These are phyloP conservation scores for Ceratocystis harringtonii DNA, from an alignment of 2,329 filamentous ascomycete species.

Conservation along the genomic window DNA sequence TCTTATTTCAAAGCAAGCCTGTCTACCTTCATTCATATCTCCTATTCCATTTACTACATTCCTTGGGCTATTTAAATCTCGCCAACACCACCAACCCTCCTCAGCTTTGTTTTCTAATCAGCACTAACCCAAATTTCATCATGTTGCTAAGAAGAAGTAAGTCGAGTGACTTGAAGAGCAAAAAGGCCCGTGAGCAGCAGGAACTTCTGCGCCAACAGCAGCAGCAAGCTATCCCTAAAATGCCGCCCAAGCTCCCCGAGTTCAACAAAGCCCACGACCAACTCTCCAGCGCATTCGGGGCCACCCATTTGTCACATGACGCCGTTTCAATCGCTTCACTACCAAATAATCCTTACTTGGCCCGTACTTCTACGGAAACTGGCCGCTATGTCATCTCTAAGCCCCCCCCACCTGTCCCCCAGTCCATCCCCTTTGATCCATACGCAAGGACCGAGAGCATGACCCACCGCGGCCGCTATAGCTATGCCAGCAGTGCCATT, in stretches of 20 bases:
- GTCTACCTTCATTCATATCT: not conserved
- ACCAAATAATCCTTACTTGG: constrained; percentile 26
- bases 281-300: constrained; percentile 31
- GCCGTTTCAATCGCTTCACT: constrained; percentile 44
- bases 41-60: too few species aligned
- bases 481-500: constrained; percentile 82
- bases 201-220: constrained; percentile 35
- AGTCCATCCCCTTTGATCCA: constrained; percentile 47
- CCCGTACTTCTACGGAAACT: constrained; percentile 41
- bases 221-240: constrained; percentile 32
- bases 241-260: constrained; percentile 37
- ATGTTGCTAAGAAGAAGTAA: constrained; percentile 54
- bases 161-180: constrained; percentile 48
- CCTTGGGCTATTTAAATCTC: not conserved
- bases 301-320: constrained; percentile 44
- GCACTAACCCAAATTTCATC: constrained; percentile 28
- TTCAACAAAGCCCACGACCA: constrained; percentile 35
- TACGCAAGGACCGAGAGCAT: constrained; percentile 84
- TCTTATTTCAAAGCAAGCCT: not conserved
- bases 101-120: not conserved
- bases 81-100: not conserved
- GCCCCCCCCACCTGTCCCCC: constrained; percentile 38
- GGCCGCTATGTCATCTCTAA: constrained; percentile 28
- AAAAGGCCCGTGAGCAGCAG: constrained; percentile 46
- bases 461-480: constrained; percentile 90